Evolutionary conservation across 2,329 filamentous ascomycete species (phyloP).

Genomic region (Colletotrichum sp.): DNA sequence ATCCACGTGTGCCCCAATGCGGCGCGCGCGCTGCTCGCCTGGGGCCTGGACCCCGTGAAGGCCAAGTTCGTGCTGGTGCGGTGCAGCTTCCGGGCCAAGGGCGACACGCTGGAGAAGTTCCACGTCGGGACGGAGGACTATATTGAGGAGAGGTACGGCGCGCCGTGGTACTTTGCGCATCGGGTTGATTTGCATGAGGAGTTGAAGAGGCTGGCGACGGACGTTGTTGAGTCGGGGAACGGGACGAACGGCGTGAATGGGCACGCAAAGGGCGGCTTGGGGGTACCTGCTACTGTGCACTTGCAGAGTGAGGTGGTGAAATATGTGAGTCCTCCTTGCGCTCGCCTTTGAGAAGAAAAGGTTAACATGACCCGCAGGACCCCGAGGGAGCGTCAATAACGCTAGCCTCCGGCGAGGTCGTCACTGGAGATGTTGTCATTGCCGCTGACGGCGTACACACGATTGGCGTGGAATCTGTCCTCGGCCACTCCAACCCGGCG

Average conservation of each 20-base stretch:
- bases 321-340: constrained; percentile 27
- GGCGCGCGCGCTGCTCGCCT: constrained; percentile 36
- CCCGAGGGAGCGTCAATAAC: constrained; percentile 30
- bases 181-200: constrained; percentile 44
- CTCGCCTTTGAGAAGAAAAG: background rate
- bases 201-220: constrained; percentile 37
- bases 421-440: constrained; percentile 43
- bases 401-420: constrained; percentile 30
- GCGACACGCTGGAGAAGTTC: constrained; percentile 28
- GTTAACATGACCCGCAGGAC: constrained; percentile 22
- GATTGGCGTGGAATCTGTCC: constrained; percentile 29
- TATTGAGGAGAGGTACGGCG: constrained; percentile 28
- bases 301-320: constrained; percentile 26
- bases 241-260: background rate
- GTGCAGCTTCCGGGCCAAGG: constrained; percentile 19
- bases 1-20: constrained; percentile 44
- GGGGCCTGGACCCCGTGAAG: constrained; percentile 37
- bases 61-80: constrained; percentile 29
- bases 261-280: constrained; percentile 6
- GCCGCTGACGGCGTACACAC: constrained; percentile 50
- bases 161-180: constrained; percentile 39
- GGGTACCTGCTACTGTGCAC: constrained; percentile 28
- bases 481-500: constrained; percentile 30
- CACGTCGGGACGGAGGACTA: constrained; percentile 17
- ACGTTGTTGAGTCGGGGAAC: background rate